Evolutionary conservation across 345 rosid species (phyloP), one percentile per base, ranked within the genome.

Genomic region (Diplotaxis tenuifolia): DNA sequence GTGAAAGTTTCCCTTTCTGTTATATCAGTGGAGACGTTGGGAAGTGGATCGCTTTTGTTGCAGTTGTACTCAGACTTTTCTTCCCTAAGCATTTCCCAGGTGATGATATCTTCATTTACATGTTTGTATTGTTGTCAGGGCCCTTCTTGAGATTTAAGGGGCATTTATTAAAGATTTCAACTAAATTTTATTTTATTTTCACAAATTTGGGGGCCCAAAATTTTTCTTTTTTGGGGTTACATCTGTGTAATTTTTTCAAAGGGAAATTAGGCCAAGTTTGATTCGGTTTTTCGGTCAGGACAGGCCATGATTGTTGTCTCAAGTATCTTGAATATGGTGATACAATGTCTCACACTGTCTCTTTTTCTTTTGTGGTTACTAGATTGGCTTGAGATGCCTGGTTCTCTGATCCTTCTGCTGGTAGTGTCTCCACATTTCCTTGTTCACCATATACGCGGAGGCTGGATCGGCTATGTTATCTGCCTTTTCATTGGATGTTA

Each of bases 61-160:
- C 95, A 0, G 95, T 94, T 62, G 92, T 91, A 9, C 89, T 94
- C 52, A 78, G 89, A 67, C 97, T 94, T 55, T 91, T 94, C 91
- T 91, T 94, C 81, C 97, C 97, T 1, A 81, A 85, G 42, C 94
- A 87, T 59, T 89, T 91, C 75, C 97, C 96, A 59, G 96, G 98
- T 94, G n/a, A 73, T 62, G 19, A 58, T n/a, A 0, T 29, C 38
- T 36, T 25, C 25, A 8, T 70, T 34, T 34, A 5, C 38, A 54
- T 54, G 8, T 25, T 28, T 7, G 28, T 50, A 19, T 31, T 32
- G 5, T 31, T 32, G 45, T 56, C 3, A n/a, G n/a, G n/a, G n/a
- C n/a, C n/a, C n/a, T n/a, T n/a, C n/a, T n/a, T n/a, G n/a, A n/a
- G n/a, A n/a, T n/a, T n/a, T n/a, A n/a, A n/a, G n/a, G n/a, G n/a